These are phyloP conservation scores for Suillus decipiens DNA, from an alignment of 768 basidiomycete genomes.

Conservation along the genomic window DNA sequence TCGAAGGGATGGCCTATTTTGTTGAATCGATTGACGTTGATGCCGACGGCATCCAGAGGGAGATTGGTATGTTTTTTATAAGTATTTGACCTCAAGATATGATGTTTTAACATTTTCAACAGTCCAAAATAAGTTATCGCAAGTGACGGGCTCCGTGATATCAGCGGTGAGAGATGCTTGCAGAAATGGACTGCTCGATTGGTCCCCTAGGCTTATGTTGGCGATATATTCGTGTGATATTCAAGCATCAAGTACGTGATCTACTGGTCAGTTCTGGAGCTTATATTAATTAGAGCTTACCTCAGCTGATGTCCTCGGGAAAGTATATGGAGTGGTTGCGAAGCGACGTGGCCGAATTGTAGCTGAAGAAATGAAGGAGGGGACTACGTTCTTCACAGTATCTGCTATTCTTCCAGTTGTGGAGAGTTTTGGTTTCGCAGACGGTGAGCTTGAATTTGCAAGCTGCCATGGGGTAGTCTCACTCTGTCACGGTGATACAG, in stretches of 20 bases:
- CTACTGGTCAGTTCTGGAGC: slow-evolving; percentile 4
- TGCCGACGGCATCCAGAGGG: slow-evolving; percentile 55
- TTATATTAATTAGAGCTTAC: slow-evolving; percentile 15
- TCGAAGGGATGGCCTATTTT: slow-evolving; percentile 91
- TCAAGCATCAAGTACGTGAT: slow-evolving; percentile 86
- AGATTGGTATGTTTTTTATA: slow-evolving; percentile 56
- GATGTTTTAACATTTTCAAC: slow-evolving; percentile 18
- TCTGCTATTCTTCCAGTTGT: slow-evolving; percentile 91
- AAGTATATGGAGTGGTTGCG: slow-evolving; percentile 94
- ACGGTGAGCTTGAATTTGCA: slow-evolving; percentile 55
- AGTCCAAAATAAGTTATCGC: slow-evolving; percentile 82
- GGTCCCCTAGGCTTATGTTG: slow-evolving; percentile 95
- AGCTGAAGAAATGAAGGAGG: slow-evolving; percentile 98
- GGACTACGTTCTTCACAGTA: slow-evolving; percentile 92
- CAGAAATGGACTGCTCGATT: slow-evolving; percentile 87
- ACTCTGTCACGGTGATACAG: slow-evolving; percentile 41
- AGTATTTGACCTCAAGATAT: slow-evolving; percentile 6
- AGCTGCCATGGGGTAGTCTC: background rate
- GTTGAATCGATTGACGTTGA: slow-evolving; percentile 77
- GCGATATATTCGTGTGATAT: slow-evolving; percentile 99
- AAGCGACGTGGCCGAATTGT: slow-evolving; percentile 89
- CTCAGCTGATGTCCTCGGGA: slow-evolving; percentile 93
- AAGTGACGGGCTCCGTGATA: slow-evolving; percentile 88
- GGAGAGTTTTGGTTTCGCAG: slow-evolving; percentile 97
- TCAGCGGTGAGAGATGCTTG: slow-evolving; percentile 89